Percentiles rank a stretch among this genome's conserved stretches.
Evolutionary conservation across 2,329 filamentous ascomycete species (phyloP).

Genomic region (Chrysoporthe puriensis): DNA sequence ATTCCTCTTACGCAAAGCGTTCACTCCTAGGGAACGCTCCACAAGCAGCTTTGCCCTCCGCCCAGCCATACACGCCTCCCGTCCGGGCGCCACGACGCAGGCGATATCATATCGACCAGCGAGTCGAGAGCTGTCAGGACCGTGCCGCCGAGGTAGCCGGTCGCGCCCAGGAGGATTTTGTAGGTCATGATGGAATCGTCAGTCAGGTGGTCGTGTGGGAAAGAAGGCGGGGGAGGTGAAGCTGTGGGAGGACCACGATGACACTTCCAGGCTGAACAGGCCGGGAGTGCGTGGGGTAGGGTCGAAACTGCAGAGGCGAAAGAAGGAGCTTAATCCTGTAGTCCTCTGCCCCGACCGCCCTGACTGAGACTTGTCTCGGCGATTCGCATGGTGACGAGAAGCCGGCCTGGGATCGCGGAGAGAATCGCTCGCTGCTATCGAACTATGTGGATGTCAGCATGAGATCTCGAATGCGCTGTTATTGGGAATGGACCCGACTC

Average conservation of each 20-base stretch:
- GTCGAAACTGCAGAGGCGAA: too few relatives aligned
- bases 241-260: background rate
- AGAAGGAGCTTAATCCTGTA: background rate
- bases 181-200: slow-evolving; percentile 5
- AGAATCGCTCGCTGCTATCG: background rate
- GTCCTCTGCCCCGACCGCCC: too few relatives aligned
- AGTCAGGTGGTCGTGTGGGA: background rate
- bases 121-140: slow-evolving; percentile 12
- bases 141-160: slow-evolving; percentile 18
- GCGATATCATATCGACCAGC: slow-evolving; percentile 9
- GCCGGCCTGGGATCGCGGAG: background rate
- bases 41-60: slow-evolving; percentile 5
- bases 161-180: slow-evolving; percentile 9
- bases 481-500: background rate
- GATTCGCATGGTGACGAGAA: too few relatives aligned
- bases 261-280: too few relatives aligned
- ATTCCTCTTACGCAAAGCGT: too few relatives aligned
- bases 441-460: background rate
- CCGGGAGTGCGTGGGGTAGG: too few relatives aligned
- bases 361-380: too few relatives aligned
- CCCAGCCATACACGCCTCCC: background rate
- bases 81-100: slow-evolving; percentile 13
- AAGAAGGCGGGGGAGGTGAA: background rate
- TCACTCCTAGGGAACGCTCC: background rate
- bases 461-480: background rate